Base-by-base conservation (phyloP, 257 asterid genomes). In the Capsicum pubescens region DNA sequence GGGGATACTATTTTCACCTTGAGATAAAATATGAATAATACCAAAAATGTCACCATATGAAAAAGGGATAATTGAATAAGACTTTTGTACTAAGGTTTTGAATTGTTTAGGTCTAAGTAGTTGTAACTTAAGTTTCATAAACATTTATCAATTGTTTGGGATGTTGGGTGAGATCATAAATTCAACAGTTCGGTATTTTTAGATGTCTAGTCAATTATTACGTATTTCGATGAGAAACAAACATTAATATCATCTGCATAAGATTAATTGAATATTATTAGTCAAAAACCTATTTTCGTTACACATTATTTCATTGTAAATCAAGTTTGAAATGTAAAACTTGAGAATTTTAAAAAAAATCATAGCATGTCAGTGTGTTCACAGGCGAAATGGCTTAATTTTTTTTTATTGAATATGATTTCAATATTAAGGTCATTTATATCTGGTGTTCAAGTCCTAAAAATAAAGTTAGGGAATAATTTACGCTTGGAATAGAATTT, bases 1-100 rank as follows among this genome's bases (percentile, higher is more conserved):
- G 70, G 48, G 81, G 32, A 26, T 76, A 76, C 63, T 76, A 52
- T 52, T 76, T 69, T 76, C 63, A 52, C 48, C 26, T 76, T 76
- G 48, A 76, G 21, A 52, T 76, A 19, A 19, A 76, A 76, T 76
- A 52, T 76, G 63, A 6, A 52, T 12, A 76, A 26, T 63, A 76
- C 48, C 9, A 52, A 76, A 76, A 76, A 76, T 21, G 26, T 76
- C 81, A 76, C 46, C 81, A 76, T 52, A 52, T 76, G 46, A 52
- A 76, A 72, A 74, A 48, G 6, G 63, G 63, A 13, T 76, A 76
- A 21, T 52, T 76, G 81, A 26, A 52, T 50, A 52, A 52, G 81
- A 76, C 21, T 8, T 69, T 10, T 12, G 81, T 76, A 14, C 44
- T 52, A 52, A 21, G 21, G 12, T 54, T 76, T 42, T 52, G 8